Evolutionary conservation across 805 yeast genomes (phyloP).

Genomic region (Grigorovia jiainica): DNA sequence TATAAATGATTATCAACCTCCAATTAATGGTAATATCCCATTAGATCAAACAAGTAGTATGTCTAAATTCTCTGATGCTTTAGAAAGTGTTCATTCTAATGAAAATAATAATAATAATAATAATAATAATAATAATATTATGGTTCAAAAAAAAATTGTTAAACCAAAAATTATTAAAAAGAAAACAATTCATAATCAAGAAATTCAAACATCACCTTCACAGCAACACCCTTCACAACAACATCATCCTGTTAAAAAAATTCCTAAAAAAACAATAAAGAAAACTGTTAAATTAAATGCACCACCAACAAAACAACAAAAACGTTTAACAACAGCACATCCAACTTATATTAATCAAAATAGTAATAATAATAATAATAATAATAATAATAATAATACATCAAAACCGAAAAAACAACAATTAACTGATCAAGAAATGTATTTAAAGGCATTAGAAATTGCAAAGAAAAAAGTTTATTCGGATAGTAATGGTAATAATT

Average conservation of each 20-base stretch:
- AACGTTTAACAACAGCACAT: background rate
- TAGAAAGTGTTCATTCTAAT: conserved; percentile 11
- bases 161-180: background rate
- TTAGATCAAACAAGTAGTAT: conserved; percentile 18
- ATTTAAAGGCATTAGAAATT: conserved; percentile 43
- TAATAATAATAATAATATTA: background rate
- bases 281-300: background rate
- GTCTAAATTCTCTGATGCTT: conserved; percentile 23
- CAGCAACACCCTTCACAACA: background rate
- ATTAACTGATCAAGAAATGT: conserved; percentile 38
- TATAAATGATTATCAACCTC: background rate
- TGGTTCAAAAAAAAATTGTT: background rate
- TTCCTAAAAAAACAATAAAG: background rate
- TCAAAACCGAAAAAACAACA: conserved; percentile 4
- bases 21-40: conserved; percentile 4
- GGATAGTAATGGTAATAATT: background rate
- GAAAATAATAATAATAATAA: background rate
- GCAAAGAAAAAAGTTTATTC: conserved; percentile 47
- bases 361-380: background rate
- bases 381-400: background rate
- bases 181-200: background rate
- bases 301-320: background rate
- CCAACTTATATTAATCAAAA: no score
- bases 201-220: background rate
- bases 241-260: background rate